phyloP scores from a whole-genome alignment of 1,284 basidiomycete species.

The Xanthoconium separans region DNA sequence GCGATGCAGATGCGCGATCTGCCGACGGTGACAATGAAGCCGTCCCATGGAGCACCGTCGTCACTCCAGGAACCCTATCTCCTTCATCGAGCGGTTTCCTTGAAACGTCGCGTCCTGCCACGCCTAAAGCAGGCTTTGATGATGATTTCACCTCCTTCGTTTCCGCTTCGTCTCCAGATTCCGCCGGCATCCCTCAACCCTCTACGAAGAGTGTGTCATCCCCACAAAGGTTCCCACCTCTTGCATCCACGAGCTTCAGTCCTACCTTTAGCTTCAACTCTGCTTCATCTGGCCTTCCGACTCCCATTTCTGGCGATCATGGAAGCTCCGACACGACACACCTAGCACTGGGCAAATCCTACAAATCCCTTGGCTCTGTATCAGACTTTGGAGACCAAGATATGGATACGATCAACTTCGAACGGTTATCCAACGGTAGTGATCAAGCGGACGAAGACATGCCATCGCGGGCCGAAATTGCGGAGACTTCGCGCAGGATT shows the following conservation, averaged over 20 bases:
- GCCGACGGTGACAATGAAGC: conserved; percentile 8
- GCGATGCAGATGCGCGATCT: conserved; percentile 19
- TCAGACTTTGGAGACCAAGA: conserved; percentile 44
- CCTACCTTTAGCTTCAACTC: conserved; percentile 28
- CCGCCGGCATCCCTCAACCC: background rate
- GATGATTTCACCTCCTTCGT: conserved; percentile 78
- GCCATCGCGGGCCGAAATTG: conserved; percentile 53
- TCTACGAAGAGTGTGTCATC: conserved; percentile 12
- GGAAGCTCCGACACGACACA: conserved; percentile 13
- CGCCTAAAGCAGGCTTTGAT: conserved; percentile 53
- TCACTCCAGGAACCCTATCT: conserved; percentile 30
- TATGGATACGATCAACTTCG: conserved; percentile 19
- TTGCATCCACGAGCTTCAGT: conserved; percentile 18
- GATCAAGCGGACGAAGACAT: conserved; percentile 39
- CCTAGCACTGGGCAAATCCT: conserved; percentile 33
- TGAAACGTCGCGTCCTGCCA: conserved; percentile 19
- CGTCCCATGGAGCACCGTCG: conserved; percentile 27
- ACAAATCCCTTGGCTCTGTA: conserved; percentile 49
- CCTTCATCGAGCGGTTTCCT: conserved; percentile 23
- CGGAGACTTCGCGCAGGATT: conserved; percentile 51
- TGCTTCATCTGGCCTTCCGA: conserved; percentile 20
- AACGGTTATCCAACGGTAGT: conserved; percentile 18
- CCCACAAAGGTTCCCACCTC: conserved; percentile 5
- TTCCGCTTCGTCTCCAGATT: conserved; percentile 44
- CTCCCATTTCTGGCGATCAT: conserved; percentile 24